Evolutionary conservation across 768 basidiomycete genomes (phyloP).

Genomic region (Xerocomus potaroensis): DNA sequence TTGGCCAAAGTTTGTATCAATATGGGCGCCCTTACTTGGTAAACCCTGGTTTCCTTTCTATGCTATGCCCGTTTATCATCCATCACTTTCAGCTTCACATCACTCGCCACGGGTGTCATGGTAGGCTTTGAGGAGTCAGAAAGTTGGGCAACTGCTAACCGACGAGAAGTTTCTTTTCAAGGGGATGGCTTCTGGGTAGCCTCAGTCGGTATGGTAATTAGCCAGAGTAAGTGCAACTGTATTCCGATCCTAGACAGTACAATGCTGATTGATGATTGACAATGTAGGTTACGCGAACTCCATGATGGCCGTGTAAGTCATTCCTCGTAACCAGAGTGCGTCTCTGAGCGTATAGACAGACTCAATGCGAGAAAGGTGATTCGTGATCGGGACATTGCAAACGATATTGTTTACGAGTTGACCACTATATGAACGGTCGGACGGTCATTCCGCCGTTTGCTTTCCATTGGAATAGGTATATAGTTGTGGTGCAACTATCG

Average conservation of each 20-base stretch:
- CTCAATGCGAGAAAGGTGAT: constrained; percentile 9
- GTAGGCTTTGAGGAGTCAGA: not conserved
- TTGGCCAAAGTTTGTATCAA: constrained; percentile 11
- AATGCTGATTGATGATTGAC: not conserved
- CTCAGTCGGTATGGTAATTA: constrained; percentile 1
- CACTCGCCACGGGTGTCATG: not conserved
- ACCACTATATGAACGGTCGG: not conserved
- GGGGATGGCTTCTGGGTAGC: constrained; percentile 2
- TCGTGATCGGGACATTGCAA: constrained; percentile 6
- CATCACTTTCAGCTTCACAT: not conserved
- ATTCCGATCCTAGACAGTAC: not conserved
- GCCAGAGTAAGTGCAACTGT: constrained; percentile 2
- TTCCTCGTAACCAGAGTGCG: not conserved
- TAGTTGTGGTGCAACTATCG: too few species aligned
- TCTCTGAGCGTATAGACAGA: not conserved
- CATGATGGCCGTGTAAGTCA: constrained; percentile 10
- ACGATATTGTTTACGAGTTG: not conserved
- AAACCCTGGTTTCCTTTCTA: not conserved
- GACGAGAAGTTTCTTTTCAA: constrained; percentile 3
- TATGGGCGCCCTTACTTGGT: constrained; percentile 13
- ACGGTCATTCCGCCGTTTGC: too few species aligned
- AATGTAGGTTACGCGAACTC: constrained; percentile 11
- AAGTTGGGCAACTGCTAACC: not conserved
- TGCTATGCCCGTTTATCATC: not conserved
- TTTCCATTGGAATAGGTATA: too few species aligned